Conservation (phyloP, 2,329 filamentous ascomycete species). For the Pseudogymnoascus sp. region DNA sequence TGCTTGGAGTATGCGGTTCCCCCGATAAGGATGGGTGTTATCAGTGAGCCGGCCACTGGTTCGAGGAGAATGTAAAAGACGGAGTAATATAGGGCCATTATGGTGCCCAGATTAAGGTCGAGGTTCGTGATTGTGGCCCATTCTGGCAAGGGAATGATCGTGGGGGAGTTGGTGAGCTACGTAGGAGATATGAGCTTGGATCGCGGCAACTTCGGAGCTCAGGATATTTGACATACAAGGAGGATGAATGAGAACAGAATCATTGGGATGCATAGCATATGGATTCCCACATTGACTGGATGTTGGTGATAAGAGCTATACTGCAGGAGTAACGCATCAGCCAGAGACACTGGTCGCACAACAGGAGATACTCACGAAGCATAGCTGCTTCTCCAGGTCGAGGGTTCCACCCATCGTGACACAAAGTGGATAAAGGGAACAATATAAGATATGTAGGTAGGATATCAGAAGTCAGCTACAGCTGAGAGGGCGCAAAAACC, state of each 20-base stretch:
- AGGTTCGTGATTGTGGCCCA: slow-evolving; percentile 62
- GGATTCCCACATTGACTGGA: slow-evolving; percentile 66
- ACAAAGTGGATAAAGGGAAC: background rate
- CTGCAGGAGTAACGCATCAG: slow-evolving; percentile 36
- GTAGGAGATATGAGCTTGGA: slow-evolving; percentile 19
- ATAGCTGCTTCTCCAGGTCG: slow-evolving; percentile 73
- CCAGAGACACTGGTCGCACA: background rate
- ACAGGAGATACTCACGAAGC: slow-evolving; percentile 56
- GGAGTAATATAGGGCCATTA: slow-evolving; percentile 60
- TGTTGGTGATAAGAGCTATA: slow-evolving; percentile 82
- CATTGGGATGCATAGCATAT: slow-evolving; percentile 70
- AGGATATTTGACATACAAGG: slow-evolving; percentile 46
- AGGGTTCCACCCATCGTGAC: slow-evolving; percentile 35
- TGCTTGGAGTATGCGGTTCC: slow-evolving; percentile 70
- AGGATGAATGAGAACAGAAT: slow-evolving; percentile 65
- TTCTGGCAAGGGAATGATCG: slow-evolving; percentile 54
- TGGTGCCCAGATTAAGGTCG: slow-evolving; percentile 57
- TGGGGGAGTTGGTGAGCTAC: slow-evolving; percentile 55
- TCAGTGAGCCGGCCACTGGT: slow-evolving; percentile 74
- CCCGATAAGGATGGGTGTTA: slow-evolving; percentile 68
- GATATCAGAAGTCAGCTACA: background rate
- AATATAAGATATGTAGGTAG: slow-evolving; percentile 5
- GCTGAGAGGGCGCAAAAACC: background rate
- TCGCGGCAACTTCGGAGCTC: slow-evolving; percentile 7
- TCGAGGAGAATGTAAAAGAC: slow-evolving; percentile 85